Base-by-base conservation (phyloP, 2,329 filamentous ascomycete species). In the Pseudogymnoascus sp. region DNA sequence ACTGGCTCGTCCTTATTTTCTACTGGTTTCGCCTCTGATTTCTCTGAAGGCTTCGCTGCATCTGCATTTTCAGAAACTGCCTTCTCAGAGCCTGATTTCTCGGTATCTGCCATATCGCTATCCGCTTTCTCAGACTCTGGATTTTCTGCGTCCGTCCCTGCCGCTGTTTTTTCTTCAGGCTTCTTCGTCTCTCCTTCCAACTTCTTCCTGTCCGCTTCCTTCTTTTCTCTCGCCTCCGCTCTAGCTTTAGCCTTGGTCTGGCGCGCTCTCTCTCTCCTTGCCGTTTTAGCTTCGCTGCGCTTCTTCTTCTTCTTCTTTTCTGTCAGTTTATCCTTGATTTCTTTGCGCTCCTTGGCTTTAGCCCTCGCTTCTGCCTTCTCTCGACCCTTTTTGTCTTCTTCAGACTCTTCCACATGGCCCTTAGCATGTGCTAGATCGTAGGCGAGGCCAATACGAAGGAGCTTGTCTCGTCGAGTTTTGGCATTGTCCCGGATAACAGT, bases 401-500 rank as follows among this genome's bases (percentile, higher is more conserved):
- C 73, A 1, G 82, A 78, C 65, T 80, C 78, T 61, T 82, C 76
- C 66, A 82, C 72, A 61, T 83, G 79, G 0, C 81, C 83, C 71
- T 85, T 85, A 73, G 77, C 80, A 67, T 86, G 83, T 0, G 83
- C 83, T 5, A 85, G 68, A 67, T 86, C 83, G 64, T 86, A 86
- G 0, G 83, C 80, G 39, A 79, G 77, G 2, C 83, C 83, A 5
- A 85, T 80, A 39, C 82, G 80, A 1, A 81, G 78, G 2, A 86
- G 74, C 71, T 86, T 86, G 49, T 84, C 82, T 11, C 58, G 58
- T 26, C 58, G 33, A 38, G 39, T 19, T 12, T 60, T 60, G 14
- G 23, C n/a, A 59, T 85, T 84, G 65, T 82, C 78, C 68, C 81
- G 81, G 23, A 86, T 78, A 0, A 86, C 81, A 0, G 84, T 79